phyloP scores from a whole-genome alignment of 495 filamentous ascomycete genomes.

The Lasiosphaeria miniovina region DNA sequence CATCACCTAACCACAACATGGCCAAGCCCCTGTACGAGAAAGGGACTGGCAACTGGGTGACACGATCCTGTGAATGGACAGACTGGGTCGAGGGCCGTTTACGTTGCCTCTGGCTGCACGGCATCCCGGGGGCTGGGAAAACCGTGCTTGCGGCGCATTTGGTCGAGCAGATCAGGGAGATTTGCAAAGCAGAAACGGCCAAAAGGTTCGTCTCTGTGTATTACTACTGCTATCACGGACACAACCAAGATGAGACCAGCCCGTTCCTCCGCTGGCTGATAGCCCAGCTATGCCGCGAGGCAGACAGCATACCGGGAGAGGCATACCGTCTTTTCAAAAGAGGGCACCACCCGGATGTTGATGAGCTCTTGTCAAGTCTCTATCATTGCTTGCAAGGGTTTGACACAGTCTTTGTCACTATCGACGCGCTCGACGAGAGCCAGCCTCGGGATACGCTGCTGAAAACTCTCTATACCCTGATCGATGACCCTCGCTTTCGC shows the following conservation, averaged over 20 bases:
- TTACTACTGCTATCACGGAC: slow-evolving; percentile 36
- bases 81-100: slow-evolving; percentile 12
- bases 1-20: slow-evolving; percentile 14
- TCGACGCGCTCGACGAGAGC: slow-evolving; percentile 35
- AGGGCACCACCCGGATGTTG: neutral
- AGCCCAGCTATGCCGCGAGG: slow-evolving; percentile 30
- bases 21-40: slow-evolving; percentile 13
- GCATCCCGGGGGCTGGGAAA: slow-evolving; percentile 39
- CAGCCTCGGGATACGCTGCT: slow-evolving; percentile 19
- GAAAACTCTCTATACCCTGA: slow-evolving; percentile 19
- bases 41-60: slow-evolving; percentile 23
- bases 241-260: slow-evolving; percentile 29
- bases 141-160: slow-evolving; percentile 33
- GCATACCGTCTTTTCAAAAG: slow-evolving; percentile 7
- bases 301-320: slow-evolving; percentile 16
- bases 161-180: neutral
- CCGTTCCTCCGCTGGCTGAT: slow-evolving; percentile 26
- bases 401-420: slow-evolving; percentile 18
- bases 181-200: slow-evolving; percentile 14
- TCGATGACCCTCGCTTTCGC: neutral
- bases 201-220: slow-evolving; percentile 19
- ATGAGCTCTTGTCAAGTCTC: neutral
- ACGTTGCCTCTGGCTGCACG: slow-evolving; percentile 33
- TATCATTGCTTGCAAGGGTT: neutral
- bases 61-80: slow-evolving; percentile 1